Evolutionary conservation across 2,329 filamentous ascomycete species (phyloP).

Genomic region (Aspergillus intermedius): DNA sequence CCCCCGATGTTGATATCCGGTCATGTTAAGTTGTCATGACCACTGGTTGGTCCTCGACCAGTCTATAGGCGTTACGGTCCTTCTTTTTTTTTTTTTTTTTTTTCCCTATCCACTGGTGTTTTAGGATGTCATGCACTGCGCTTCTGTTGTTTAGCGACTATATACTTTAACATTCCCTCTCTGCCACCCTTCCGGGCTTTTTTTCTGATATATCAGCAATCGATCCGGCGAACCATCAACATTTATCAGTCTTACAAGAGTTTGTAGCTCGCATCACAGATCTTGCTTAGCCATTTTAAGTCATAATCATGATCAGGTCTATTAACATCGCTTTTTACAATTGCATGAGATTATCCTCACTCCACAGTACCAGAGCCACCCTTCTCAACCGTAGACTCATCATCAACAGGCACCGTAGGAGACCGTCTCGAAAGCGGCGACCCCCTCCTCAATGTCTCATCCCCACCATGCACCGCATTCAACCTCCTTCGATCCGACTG

Average conservation of each 20-base stretch:
- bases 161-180: slow-evolving; percentile 7
- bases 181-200: background rate
- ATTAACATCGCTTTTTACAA: slow-evolving; percentile 8
- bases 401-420: slow-evolving; percentile 19
- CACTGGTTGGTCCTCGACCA: slow-evolving; percentile 12
- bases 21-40: slow-evolving; percentile 1
- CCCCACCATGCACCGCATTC: slow-evolving; percentile 16
- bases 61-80: slow-evolving; percentile 9
- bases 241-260: background rate
- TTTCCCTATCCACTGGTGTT: slow-evolving; percentile 2
- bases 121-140: slow-evolving; percentile 4
- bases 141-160: slow-evolving; percentile 13
- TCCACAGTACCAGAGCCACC: slow-evolving; percentile 2
- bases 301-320: slow-evolving; percentile 2
- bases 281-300: background rate
- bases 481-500: slow-evolving; percentile 13
- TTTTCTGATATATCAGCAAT: background rate
- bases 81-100: slow-evolving; percentile 1
- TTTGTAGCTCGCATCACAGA: too few relatives aligned
- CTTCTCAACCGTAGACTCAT: background rate
- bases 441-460: slow-evolving; percentile 14
- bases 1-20: background rate
- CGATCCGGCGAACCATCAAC: background rate
- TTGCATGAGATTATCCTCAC: background rate
- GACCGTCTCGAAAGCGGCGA: slow-evolving; percentile 32